These are phyloP conservation scores for Fraxinus americana DNA, from an alignment of 257 asterid species.

Conservation along the genomic window DNA sequence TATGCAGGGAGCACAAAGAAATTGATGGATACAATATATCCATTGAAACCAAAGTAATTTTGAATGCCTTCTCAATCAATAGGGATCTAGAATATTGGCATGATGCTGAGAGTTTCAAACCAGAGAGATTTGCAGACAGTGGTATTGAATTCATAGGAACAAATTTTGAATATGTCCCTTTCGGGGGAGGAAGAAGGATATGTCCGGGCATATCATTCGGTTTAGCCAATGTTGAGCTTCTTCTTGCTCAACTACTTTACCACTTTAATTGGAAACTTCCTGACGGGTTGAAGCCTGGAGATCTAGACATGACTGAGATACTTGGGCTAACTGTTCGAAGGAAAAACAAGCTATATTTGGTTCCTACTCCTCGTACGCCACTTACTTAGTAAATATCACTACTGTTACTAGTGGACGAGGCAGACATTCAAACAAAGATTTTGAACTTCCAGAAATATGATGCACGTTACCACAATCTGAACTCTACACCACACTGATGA, in stretches of 20 bases:
- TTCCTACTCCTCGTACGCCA: slow-evolving; percentile 20
- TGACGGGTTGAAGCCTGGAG: slow-evolving; percentile 8
- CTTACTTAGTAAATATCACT: background rate
- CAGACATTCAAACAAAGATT: too few species aligned
- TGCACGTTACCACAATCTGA: background rate
- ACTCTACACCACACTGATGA: too few species aligned
- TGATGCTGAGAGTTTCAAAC: slow-evolving; percentile 25
- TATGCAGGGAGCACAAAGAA: slow-evolving; percentile 2
- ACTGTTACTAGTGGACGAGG: background rate
- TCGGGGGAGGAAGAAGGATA: slow-evolving; percentile 34
- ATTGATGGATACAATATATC: slow-evolving; percentile 25
- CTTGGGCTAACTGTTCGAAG: slow-evolving; percentile 24
- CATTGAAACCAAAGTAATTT: slow-evolving; percentile 13
- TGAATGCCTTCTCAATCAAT: slow-evolving; percentile 30
- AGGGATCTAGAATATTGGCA: slow-evolving; percentile 34
- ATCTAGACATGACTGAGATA: slow-evolving; percentile 35
- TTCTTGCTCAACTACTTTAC: slow-evolving; percentile 27
- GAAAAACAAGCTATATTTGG: slow-evolving; percentile 24
- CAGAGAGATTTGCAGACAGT: slow-evolving; percentile 26
- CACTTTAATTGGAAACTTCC: slow-evolving; percentile 40
- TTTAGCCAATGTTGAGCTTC: slow-evolving; percentile 22
- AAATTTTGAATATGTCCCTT: slow-evolving; percentile 30
- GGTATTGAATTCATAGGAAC: slow-evolving; percentile 17
- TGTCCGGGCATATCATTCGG: slow-evolving; percentile 32
- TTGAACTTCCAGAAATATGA: background rate